A percentile compares a stretch with the other conserved stretches of the same genome.
These are phyloP conservation scores for Termitomyces sp. DNA, from an alignment of 768 basidiomycete genomes.

Conservation along the genomic window DNA sequence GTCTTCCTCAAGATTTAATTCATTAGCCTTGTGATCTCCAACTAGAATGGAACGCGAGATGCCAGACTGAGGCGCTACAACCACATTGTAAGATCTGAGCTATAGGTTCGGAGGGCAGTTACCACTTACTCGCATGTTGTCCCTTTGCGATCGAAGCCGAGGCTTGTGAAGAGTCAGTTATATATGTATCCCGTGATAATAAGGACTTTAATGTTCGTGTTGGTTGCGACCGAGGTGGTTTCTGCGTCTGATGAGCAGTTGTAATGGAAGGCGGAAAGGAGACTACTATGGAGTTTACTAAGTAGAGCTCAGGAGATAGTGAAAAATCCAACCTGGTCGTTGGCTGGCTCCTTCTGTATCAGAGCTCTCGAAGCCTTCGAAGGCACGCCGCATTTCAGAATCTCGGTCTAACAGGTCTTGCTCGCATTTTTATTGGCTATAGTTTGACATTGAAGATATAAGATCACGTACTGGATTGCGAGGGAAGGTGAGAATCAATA, in stretches of 20 bases:
- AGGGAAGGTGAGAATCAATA: constrained; percentile 37
- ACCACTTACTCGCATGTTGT: neutral
- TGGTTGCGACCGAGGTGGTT: neutral
- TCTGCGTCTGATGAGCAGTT: neutral
- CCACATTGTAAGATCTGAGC: neutral
- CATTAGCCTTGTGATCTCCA: constrained; percentile 9
- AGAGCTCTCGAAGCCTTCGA: constrained; percentile 50
- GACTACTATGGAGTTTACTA: neutral
- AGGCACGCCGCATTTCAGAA: constrained; percentile 65
- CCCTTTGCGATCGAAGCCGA: neutral
- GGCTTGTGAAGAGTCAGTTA: neutral
- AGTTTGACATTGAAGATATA: neutral
- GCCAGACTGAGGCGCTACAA: constrained; percentile 14
- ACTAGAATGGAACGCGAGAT: neutral
- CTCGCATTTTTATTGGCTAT: constrained; percentile 7
- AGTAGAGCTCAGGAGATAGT: neutral
- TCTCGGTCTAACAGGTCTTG: constrained; percentile 65
- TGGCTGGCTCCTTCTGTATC: constrained; percentile 29
- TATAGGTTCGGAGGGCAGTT: neutral
- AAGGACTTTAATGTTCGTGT: neutral
- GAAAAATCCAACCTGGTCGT: constrained; percentile 12
- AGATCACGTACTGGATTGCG: constrained; percentile 45
- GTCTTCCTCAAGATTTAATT: constrained; percentile 32
- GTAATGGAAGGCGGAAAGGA: neutral
- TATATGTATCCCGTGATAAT: neutral